Evolutionary conservation across 2,329 filamentous ascomycete genomes (phyloP).

Genomic region (Cryphonectria naterciae): DNA sequence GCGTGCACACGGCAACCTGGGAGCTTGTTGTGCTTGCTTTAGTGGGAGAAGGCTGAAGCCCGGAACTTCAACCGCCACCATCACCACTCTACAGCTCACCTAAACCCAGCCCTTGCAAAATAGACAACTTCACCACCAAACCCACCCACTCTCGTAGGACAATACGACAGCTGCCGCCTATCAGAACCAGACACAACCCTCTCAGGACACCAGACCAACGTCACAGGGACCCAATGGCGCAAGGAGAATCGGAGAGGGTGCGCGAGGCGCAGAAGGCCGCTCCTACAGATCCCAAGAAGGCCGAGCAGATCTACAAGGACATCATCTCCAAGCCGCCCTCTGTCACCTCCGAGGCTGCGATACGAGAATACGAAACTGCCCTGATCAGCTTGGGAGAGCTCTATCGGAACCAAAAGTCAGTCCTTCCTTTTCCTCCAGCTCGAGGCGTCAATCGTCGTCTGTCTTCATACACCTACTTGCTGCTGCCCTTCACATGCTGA

Average conservation of each 20-base stretch:
- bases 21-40: not conserved
- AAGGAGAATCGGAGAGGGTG: constrained; percentile 68
- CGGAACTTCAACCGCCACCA: not conserved
- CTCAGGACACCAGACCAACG: constrained; percentile 4
- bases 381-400: constrained; percentile 88
- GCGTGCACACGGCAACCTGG: constrained; percentile 36
- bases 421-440: constrained; percentile 40
- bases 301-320: constrained; percentile 86
- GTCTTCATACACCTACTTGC: not conserved
- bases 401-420: constrained; percentile 85
- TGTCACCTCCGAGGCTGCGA: constrained; percentile 79
- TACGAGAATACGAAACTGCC: constrained; percentile 89
- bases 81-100: not conserved
- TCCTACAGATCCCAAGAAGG: constrained; percentile 80
- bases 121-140: not conserved
- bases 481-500: constrained; percentile 19
- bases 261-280: constrained; percentile 85
- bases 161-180: not conserved
- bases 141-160: not conserved
- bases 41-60: constrained; percentile 25
- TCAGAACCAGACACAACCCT: not conserved
- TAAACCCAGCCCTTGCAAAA: not conserved
- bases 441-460: not conserved
- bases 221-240: constrained; percentile 51
- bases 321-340: constrained; percentile 85